Evolutionary conservation across 805 yeast species (phyloP), one percentile per base, ranked within the genome.

Genomic region (Metschnikowia peoriensis): DNA sequence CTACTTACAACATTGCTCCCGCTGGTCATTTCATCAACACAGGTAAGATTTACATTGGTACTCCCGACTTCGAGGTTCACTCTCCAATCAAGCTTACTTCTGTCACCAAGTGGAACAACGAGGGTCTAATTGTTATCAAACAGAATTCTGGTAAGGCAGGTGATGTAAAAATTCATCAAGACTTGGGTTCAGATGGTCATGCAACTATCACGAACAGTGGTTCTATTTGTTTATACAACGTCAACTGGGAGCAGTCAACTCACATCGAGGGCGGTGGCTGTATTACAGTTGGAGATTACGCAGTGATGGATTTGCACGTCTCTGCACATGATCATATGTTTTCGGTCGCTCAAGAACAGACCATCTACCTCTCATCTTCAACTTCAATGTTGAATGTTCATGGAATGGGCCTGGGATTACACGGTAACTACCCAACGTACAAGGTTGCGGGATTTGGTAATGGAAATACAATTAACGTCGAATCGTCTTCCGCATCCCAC

Each of bases 211-310:
- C 56, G 37, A 67, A 67, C 50, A 49, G 57, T 38, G 71, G 71
- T 51, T 58, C 62, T 17, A 66, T 67, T 48, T 67, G 71, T 56
- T 60, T 67, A 48, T 52, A 54, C 28, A 59, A 62, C 40, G 53
- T 54, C 41, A 52, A 46, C 15, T 67, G 60, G 47, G 52, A 52
- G 9, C 69, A 64, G 55, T 49, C 64, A 12, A 57, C 66, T 27
- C 47, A 17, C 17, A 58, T 67, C 37, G 16, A 29, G 0, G 71
- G 71, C 41, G 47, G 51, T 28, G 71, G 71, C 44, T 67, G 70
- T 58, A 51, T 61, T n/a, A 15, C 38, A 35, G 48, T 47, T 9
- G 35, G 17, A 12, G 38, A 47, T 16, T 38, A 37, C 34, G 37
- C 47, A 28, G n/a, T 11, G 34, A 12, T 43, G 29, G 37, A 16